Conservation (phyloP, 2,329 filamentous ascomycete genomes). For the Fusarium decemcellulare region DNA sequence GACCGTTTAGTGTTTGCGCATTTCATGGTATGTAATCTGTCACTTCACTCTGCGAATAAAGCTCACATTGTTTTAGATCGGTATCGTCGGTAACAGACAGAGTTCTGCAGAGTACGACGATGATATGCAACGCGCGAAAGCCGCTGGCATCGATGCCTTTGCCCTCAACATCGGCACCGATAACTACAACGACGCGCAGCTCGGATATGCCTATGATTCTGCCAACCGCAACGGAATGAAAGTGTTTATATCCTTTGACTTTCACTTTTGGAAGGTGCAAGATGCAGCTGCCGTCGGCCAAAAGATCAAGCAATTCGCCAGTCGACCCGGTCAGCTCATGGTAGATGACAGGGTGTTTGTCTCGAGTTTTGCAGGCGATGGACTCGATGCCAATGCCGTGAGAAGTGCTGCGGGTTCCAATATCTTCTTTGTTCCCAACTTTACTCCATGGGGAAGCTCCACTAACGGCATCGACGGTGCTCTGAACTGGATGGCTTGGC, state of each 20-base stretch:
- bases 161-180: slow-evolving; percentile 66
- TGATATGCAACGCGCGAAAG: slow-evolving; percentile 62
- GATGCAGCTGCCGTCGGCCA: slow-evolving; percentile 58
- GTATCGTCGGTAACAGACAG: slow-evolving; percentile 59
- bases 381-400: slow-evolving; percentile 59
- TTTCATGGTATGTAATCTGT: slow-evolving; percentile 26
- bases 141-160: slow-evolving; percentile 62
- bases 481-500: slow-evolving; percentile 64
- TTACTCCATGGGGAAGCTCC: slow-evolving; percentile 56
- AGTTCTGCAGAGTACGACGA: slow-evolving; percentile 61
- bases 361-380: slow-evolving; percentile 67
- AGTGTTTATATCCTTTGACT: slow-evolving; percentile 71
- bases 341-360: slow-evolving; percentile 66
- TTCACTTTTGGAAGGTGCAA: slow-evolving; percentile 60
- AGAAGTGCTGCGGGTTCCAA: slow-evolving; percentile 58
- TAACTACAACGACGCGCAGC: slow-evolving; percentile 59
- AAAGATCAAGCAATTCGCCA: slow-evolving; percentile 62
- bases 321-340: slow-evolving; percentile 60
- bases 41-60: fast-evolving
- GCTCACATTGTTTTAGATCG: slow-evolving; percentile 51
- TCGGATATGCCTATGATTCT: slow-evolving; percentile 64
- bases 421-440: slow-evolving; percentile 66
- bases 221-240: slow-evolving; percentile 64
- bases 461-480: slow-evolving; percentile 61
- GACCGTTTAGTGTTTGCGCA: slow-evolving; percentile 37